These are phyloP conservation scores for Fusarium anguioides DNA, from an alignment of 2,329 filamentous ascomycete species.

Conservation along the genomic window DNA sequence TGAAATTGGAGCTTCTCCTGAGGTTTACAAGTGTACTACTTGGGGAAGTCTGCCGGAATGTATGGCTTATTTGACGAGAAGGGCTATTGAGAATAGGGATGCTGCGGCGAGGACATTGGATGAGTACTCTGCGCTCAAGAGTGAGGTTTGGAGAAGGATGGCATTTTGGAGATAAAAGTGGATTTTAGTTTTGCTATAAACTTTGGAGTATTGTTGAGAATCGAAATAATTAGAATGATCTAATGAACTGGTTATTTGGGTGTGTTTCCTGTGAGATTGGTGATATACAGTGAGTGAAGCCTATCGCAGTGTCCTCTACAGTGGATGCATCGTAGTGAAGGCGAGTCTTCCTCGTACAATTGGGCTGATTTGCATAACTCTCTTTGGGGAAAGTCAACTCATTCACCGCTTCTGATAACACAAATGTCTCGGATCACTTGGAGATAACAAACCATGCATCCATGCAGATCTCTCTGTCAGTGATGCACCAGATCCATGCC, in stretches of 20 bases:
- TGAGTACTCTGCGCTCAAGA: constrained; percentile 48
- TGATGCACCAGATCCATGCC: background rate
- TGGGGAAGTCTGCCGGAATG: constrained; percentile 55
- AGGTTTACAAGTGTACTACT: constrained; percentile 55
- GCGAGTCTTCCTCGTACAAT: too few species aligned
- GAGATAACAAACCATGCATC: background rate
- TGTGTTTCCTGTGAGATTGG: too few species aligned
- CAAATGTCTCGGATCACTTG: background rate
- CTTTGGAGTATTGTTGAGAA: background rate
- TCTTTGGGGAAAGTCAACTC: background rate
- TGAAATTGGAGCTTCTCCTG: constrained; percentile 37
- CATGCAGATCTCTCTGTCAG: background rate
- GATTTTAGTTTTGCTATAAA: background rate
- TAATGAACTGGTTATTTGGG: too few species aligned
- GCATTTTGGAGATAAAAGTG: constrained; percentile 27
- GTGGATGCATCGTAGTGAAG: too few species aligned
- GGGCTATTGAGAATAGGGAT: constrained; percentile 55
- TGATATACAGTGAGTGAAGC: too few species aligned
- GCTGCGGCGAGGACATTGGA: constrained; percentile 49
- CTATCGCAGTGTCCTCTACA: too few species aligned
- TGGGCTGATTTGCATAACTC: too few species aligned
- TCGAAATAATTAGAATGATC: background rate
- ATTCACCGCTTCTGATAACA: background rate
- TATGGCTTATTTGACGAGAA: constrained; percentile 51
- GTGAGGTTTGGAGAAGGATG: constrained; percentile 49